phyloP scores from a whole-genome alignment of 2,329 filamentous ascomycete species.

The Hypoxylon sp. region DNA sequence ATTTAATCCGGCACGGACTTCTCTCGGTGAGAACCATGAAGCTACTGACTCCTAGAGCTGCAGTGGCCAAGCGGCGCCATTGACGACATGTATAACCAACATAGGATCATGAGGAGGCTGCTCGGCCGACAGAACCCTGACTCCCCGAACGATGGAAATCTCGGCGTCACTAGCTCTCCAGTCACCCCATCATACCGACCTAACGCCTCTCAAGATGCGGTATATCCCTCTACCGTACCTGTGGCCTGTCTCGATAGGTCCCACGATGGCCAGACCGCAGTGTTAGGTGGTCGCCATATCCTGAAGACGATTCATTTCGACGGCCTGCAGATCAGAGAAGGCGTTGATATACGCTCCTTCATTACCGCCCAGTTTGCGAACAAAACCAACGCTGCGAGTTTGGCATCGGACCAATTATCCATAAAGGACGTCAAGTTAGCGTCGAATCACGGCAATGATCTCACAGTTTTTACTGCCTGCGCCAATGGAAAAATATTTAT shows the following conservation, averaged over 20 bases:
- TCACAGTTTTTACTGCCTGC: conserved; percentile 74
- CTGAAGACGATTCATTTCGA: conserved; percentile 73
- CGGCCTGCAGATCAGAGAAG: conserved; percentile 67
- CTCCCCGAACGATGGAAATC: conserved; percentile 62
- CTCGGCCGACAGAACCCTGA: conserved; percentile 68
- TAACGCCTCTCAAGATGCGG: conserved; percentile 69
- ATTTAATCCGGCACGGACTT: conserved; percentile 18
- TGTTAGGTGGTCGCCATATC: conserved; percentile 72
- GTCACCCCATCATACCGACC: conserved; percentile 65
- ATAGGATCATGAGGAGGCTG: conserved; percentile 73
- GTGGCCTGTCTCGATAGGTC: conserved; percentile 72
- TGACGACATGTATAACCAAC: conserved; percentile 66
- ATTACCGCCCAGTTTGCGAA: conserved; percentile 67
- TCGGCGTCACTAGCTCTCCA: conserved; percentile 64
- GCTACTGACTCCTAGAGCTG: conserved; percentile 42
- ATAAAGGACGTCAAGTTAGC: conserved; percentile 75
- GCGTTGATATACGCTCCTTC: conserved; percentile 70
- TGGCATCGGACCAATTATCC: conserved; percentile 70
- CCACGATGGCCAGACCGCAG: conserved; percentile 68
- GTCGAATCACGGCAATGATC: conserved; percentile 60
- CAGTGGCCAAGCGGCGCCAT: conserved; percentile 49
- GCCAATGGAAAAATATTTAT: conserved; percentile 75
- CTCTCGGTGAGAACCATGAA: conserved; percentile 47
- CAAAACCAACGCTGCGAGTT: conserved; percentile 58
- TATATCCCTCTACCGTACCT: conserved; percentile 67